Evolutionary conservation across 2,329 filamentous ascomycete species (phyloP).

Genomic region (Aureobasidium sp.): DNA sequence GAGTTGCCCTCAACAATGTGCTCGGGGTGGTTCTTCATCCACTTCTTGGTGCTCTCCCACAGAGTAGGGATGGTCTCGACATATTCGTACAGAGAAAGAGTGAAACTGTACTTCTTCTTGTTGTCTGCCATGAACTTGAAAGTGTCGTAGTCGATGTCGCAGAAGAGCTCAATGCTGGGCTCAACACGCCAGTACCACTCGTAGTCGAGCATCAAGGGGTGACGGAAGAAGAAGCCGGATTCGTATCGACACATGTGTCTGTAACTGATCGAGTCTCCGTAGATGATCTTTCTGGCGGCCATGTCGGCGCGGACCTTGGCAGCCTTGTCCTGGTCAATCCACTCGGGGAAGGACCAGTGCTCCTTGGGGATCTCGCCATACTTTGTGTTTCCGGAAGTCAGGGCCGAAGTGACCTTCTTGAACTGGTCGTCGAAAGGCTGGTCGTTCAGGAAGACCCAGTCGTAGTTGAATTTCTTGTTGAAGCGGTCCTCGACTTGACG

Average conservation of each 20-base stretch:
- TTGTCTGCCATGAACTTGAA: conserved; percentile 96
- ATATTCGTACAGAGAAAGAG: conserved; percentile 93
- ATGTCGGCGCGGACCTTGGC: conserved; percentile 88
- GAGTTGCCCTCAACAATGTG: conserved; percentile 79
- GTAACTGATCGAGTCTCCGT: conserved; percentile 94
- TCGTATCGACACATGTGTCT: conserved; percentile 99
- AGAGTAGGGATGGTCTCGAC: conserved; percentile 91
- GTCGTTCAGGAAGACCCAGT: conserved; percentile 99
- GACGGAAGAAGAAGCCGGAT: conserved; percentile 98
- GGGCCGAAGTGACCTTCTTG: conserved; percentile 79
- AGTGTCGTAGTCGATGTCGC: conserved; percentile 89
- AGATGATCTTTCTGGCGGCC: conserved; percentile 91
- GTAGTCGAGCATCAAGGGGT: conserved; percentile 87
- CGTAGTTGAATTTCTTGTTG: conserved; percentile 93
- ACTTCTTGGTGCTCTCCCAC: conserved; percentile 92
- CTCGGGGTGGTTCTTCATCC: conserved; percentile 83
- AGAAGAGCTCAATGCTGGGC: conserved; percentile 92
- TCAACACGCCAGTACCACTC: conserved; percentile 99
- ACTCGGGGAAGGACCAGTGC: conserved; percentile 95
- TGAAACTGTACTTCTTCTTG: conserved; percentile 97
- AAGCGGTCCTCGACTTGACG: conserved; percentile 96
- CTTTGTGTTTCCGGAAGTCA: conserved; percentile 87
- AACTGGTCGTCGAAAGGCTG: conserved; percentile 88
- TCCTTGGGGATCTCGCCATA: conserved; percentile 86
- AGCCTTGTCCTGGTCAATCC: conserved; percentile 93